Conservation (phyloP, 495 filamentous ascomycete genomes). For the Penicillium silybi region DNA sequence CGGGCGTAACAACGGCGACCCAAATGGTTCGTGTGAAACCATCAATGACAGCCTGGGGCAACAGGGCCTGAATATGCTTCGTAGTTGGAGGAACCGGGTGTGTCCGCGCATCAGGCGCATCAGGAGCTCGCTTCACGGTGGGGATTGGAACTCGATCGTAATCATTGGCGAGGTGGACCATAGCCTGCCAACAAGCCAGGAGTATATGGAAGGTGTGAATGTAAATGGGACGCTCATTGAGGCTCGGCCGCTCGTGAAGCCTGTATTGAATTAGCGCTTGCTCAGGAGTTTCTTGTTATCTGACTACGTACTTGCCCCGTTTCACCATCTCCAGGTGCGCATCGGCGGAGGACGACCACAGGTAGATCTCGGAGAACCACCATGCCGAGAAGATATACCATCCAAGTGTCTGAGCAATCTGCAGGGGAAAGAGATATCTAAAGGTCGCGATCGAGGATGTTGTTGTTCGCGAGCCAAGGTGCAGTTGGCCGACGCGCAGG, state of each 20-base stretch:
- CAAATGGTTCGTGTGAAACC: conserved; percentile 40
- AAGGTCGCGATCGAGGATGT: conserved; percentile 63
- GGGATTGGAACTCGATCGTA: conserved; percentile 65
- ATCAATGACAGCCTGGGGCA: conserved; percentile 22
- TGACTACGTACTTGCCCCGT: conserved; percentile 51
- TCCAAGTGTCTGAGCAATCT: conserved; percentile 61
- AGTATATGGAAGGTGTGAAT: conserved; percentile 65
- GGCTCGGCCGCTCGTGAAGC: conserved; percentile 63
- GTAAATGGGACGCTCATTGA: conserved; percentile 88
- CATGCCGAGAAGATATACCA: conserved; percentile 76
- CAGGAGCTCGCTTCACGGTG: conserved; percentile 32
- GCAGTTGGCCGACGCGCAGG: conserved; percentile 81
- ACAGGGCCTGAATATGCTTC: conserved; percentile 27
- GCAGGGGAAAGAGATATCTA: conserved; percentile 47
- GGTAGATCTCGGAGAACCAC: conserved; percentile 77
- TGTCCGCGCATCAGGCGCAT: conserved; percentile 34
- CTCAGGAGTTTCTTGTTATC: not conserved
- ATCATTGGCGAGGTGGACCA: conserved; percentile 67
- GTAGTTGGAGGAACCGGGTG: conserved; percentile 32
- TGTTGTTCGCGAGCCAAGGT: conserved; percentile 63
- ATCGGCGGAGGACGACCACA: conserved; percentile 64
- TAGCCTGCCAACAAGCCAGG: conserved; percentile 65
- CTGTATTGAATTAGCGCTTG: conserved; percentile 25
- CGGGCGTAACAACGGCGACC: conserved; percentile 39
- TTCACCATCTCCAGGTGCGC: conserved; percentile 70